These are phyloP conservation scores for Neltuma alba DNA, from an alignment of 306 rosid genomes.

Conservation along the genomic window DNA sequence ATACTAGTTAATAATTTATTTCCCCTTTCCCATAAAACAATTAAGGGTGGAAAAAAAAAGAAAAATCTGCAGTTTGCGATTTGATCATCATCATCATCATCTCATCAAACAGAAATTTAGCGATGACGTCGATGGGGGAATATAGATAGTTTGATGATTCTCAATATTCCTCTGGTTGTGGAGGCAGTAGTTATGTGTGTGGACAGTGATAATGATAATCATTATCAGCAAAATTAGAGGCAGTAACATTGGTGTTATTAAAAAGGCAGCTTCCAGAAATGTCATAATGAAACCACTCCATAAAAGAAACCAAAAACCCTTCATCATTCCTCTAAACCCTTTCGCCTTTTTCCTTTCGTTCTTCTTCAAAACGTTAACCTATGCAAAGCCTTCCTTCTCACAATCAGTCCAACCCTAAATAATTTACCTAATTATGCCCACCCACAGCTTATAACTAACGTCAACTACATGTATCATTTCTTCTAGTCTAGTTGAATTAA, in stretches of 20 bases:
- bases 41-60: not conserved
- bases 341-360: not conserved
- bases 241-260: constrained; percentile 28
- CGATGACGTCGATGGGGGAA: constrained; percentile 13
- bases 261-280: constrained; percentile 35
- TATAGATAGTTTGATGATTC: not conserved
- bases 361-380: constrained; percentile 10
- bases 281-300: constrained; percentile 26
- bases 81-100: not conserved
- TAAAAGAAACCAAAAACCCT: not conserved
- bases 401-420: constrained; percentile 16
- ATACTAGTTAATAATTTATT: not conserved
- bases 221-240: constrained; percentile 30
- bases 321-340: not conserved
- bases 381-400: not conserved
- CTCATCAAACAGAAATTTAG: not conserved
- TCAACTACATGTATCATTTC: not conserved
- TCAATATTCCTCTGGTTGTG: constrained; percentile 19
- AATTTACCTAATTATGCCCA: constrained; percentile 36
- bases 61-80: not conserved
- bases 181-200: constrained; percentile 42
- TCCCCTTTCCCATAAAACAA: not conserved
- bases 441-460: not conserved
- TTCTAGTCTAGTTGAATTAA: not conserved
- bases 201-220: constrained; percentile 31